Evolutionary conservation across 1,284 basidiomycete species (phyloP).

Genomic region (Ceratorhiza oryzae-sativae): DNA sequence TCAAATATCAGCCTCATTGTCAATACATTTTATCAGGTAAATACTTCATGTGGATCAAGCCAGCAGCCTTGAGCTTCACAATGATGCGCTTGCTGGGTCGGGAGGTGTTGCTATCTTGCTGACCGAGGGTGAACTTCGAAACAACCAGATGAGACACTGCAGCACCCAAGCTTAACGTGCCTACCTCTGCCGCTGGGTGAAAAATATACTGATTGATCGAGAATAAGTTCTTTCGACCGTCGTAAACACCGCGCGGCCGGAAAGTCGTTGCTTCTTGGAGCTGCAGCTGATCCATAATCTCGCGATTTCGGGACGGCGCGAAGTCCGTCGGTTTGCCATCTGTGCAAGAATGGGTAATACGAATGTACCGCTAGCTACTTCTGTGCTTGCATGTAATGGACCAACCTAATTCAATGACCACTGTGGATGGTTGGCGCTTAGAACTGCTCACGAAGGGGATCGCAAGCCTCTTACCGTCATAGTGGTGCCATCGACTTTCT

Average conservation of each 20-base stretch:
- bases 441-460: neutral
- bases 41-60: constrained; percentile 25
- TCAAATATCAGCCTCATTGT: neutral
- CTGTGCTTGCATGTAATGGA: neutral
- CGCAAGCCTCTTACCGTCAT: constrained; percentile 11
- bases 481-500: constrained; percentile 21
- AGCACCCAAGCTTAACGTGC: neutral
- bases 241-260: constrained; percentile 58
- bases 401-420: constrained; percentile 31
- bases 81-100: neutral
- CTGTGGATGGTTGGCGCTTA: constrained; percentile 9
- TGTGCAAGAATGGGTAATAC: neutral
- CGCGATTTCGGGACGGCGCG: constrained; percentile 21
- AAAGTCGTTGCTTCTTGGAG: constrained; percentile 9
- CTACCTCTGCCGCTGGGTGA: constrained; percentile 17
- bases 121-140: neutral
- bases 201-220: constrained; percentile 53
- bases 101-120: constrained; percentile 2
- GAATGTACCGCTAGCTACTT: neutral
- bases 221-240: constrained; percentile 80
- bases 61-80: constrained; percentile 27
- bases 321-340: constrained; percentile 13
- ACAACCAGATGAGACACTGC: neutral
- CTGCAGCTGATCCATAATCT: constrained; percentile 39
- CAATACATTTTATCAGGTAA: neutral